Evolutionary conservation across 805 yeast genomes (phyloP), one percentile per base, ranked within the genome.

Genomic region (Metschnikowia cubensis): DNA sequence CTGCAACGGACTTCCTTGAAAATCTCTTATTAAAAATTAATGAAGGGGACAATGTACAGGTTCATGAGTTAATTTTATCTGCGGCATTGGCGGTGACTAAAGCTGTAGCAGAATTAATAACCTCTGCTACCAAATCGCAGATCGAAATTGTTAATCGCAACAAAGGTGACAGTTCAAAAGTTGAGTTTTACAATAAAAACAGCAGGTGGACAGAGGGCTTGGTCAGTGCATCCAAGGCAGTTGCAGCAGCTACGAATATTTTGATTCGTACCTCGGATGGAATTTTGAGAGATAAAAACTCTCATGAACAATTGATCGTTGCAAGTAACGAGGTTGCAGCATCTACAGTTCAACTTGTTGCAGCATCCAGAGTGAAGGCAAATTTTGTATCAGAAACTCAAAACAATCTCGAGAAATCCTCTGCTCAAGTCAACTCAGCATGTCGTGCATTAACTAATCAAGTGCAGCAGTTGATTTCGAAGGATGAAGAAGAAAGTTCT

Each of bases 191-290:
- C 69, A 87, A 85, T 65, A 89, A 88, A 68, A 87, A 89, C 65
- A 89, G 84, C 66, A 78, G 92, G 59, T 89, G 97, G 97, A 88
- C 96, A 0, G 96, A 90, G 68, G 97, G 97, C 20, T 81, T 89
- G 50, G 83, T 89, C 31, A 86, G 95, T 52, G 96, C 96, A 15
- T 89, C 96, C 1, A 84, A 85, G 59, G 84, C 92, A 1, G 94
- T 89, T 36, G 96, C 95, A 1, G 80, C 81, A 2, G 81, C 96
- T 0, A 90, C 97, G 2, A 85, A 84, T 59, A 72, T 85, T n/a
- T 75, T 89, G 55, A 89, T 89, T 52, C 80, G 80, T 52, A 85
- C 89, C n/a, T 95, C 96, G 0, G 94, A 89, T 68, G 94, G 95
- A 17, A 89, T 88, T 15, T 70, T 89, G 36, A 74, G 78, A 45